Base-by-base conservation (phyloP, 192 early-diverging fungal genomes). In the Podila epigama region DNA sequence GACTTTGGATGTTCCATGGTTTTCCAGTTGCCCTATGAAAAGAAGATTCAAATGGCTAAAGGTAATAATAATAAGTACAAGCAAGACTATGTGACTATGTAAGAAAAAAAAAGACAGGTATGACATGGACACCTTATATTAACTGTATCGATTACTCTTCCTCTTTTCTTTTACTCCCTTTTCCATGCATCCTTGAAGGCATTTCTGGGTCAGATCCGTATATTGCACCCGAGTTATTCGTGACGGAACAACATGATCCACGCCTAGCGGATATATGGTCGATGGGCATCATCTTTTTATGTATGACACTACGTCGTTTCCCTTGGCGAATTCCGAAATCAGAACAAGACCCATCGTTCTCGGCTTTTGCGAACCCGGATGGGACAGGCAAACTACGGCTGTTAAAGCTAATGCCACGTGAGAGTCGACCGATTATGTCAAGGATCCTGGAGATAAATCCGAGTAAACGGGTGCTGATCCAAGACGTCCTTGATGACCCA, bases 1-100 rank as follows among this genome's bases (percentile, higher is more conserved):
- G 97, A 98, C 65, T 98, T 98, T 85, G 97, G 97, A 33, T 95
- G 95, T 51, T 91, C 92, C 1, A 89, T 87, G 42, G 96, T 98
- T 20, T 98, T 91, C 71, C 88, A 91, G 58, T 89, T 89, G 33
- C 95, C 94, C 9, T 97, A 94, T 82, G 88, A 91, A 58, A 73
- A 73, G n/a, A 78, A 82, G 42, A 63, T 84, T 15, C 63, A 70
- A 10, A 51, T 73, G 51, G 69, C 65, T 15, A 59, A 78, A 82
- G 86, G 85, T 87, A 81, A 61, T 51, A 58, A 51, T 35, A 84
- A 84, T 22, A 57, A 82, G 25, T 78, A 75, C 60, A 88, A 83
- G 16, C 80, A 58, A 33, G n/a, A n/a, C n/a, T n/a, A n/a, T n/a
- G n/a, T n/a, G n/a, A n/a, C n/a, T n/a, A n/a, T n/a, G n/a, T n/a